These are phyloP conservation scores for Malus hybrid DNA, from an alignment of 331 rosid genomes.

Conservation along the genomic window DNA sequence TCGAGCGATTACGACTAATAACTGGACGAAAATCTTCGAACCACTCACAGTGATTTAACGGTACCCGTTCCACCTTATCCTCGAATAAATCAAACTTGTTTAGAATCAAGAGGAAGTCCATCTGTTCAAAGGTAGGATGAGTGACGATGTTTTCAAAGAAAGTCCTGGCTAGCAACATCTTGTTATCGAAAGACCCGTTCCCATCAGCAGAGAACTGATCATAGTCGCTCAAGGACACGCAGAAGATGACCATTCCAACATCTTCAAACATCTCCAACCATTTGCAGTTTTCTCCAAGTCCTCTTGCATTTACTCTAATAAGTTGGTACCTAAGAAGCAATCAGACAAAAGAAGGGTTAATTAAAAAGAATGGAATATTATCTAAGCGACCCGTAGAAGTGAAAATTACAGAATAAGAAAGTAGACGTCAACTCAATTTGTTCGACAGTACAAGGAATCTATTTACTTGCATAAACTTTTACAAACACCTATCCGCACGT, in stretches of 20 bases:
- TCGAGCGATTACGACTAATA: slow-evolving; percentile 44
- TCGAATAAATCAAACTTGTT: slow-evolving; percentile 78
- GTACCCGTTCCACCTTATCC: slow-evolving; percentile 64
- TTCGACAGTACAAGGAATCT: neutral
- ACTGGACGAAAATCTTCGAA: slow-evolving; percentile 80
- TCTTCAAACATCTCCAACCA: slow-evolving; percentile 99
- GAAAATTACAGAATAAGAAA: neutral
- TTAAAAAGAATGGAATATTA: neutral
- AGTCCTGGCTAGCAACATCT: slow-evolving; percentile 67
- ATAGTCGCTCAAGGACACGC: slow-evolving; percentile 81
- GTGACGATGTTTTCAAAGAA: slow-evolving; percentile 76
- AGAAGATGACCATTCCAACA: slow-evolving; percentile 79
- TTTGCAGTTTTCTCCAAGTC: slow-evolving; percentile 86
- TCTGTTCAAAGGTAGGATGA: slow-evolving; percentile 81
- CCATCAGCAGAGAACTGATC: slow-evolving; percentile 66
- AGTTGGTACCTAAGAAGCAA: slow-evolving; percentile 73
- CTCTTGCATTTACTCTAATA: slow-evolving; percentile 71
- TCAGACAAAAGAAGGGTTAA: slow-evolving; percentile 9
- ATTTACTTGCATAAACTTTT: neutral
- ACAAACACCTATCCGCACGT: neutral
- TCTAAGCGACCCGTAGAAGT: neutral
- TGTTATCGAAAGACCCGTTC: slow-evolving; percentile 57
- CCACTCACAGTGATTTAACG: slow-evolving; percentile 76
- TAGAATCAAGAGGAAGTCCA: slow-evolving; percentile 80
- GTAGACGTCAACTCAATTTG: neutral